These are phyloP conservation scores for Calonectria pseudoreteaudii DNA, from an alignment of 2,329 filamentous ascomycete species.

Conservation along the genomic window DNA sequence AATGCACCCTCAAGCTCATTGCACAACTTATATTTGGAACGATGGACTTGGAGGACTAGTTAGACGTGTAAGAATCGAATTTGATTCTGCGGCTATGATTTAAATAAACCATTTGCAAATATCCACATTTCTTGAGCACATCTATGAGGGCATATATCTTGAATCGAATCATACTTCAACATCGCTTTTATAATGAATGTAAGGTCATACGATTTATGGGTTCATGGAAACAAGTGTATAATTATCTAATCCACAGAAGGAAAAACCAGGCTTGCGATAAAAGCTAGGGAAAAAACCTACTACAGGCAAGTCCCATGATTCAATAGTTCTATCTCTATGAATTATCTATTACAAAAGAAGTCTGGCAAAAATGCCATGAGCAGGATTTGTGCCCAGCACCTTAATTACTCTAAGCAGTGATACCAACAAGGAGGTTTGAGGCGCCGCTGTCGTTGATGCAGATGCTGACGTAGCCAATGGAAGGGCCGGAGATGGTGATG, in stretches of 20 bases:
- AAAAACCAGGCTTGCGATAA: background rate
- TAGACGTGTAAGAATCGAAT: no score
- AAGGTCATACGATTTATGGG: background rate
- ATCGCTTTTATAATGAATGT: background rate
- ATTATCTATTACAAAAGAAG: background rate
- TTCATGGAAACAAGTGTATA: background rate
- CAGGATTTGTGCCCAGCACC: background rate
- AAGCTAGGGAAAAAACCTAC: background rate
- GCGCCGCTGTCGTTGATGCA: constrained; percentile 8
- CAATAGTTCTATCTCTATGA: background rate
- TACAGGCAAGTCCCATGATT: background rate
- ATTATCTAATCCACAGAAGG: background rate
- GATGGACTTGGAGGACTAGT: no score
- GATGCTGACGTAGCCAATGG: constrained; percentile 1
- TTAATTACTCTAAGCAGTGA: background rate
- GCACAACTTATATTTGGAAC: no score
- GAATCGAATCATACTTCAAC: background rate
- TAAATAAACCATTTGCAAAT: no score
- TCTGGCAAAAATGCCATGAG: background rate
- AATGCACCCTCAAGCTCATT: no score
- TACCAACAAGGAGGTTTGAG: background rate
- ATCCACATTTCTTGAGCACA: no score
- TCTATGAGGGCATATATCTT: background rate
- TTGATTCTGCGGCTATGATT: no score
- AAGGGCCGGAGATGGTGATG: background rate